phyloP scores from a whole-genome alignment of 352 stramenopile genomes.

The Phytophthora chlamydospora region DNA sequence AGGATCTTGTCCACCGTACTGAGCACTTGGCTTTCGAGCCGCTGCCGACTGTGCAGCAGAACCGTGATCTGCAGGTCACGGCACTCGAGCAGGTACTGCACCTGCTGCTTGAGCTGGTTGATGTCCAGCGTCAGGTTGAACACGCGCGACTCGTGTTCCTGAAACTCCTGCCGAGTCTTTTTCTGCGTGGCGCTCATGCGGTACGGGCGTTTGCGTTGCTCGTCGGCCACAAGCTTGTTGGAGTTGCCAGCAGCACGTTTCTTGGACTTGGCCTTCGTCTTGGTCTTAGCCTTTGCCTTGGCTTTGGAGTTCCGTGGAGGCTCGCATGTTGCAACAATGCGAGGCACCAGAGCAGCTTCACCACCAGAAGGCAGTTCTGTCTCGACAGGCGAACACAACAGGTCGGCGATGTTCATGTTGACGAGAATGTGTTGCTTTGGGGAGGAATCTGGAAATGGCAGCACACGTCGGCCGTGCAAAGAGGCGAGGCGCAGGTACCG shows the following conservation, averaged over 20 bases:
- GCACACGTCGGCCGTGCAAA: too few species aligned
- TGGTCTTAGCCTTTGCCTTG: neutral
- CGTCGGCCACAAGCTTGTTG: conserved; percentile 15
- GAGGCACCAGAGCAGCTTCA: neutral
- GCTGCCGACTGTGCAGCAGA: conserved; percentile 25
- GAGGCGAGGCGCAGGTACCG: too few species aligned
- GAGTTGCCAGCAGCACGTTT: conserved; percentile 3
- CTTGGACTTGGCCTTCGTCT: neutral
- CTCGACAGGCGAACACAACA: conserved; percentile 20
- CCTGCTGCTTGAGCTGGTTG: conserved; percentile 38
- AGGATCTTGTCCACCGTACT: conserved; percentile 28
- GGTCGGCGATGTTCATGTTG: conserved; percentile 22
- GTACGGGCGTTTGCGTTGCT: conserved; percentile 29
- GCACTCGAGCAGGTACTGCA: conserved; percentile 31
- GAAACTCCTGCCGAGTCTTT: conserved; percentile 14
- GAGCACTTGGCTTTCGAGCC: conserved; percentile 20
- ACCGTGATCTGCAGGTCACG: conserved; percentile 29
- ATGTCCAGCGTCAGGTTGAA: conserved; percentile 39
- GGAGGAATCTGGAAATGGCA: conserved; percentile 10
- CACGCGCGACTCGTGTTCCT: conserved; percentile 26
- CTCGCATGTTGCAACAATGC: conserved; percentile 9
- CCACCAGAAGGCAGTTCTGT: neutral
- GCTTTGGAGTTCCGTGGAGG: neutral
- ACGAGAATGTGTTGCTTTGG: neutral
- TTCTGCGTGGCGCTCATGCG: conserved; percentile 30